phyloP scores from a whole-genome alignment of 306 rosid genomes.

The Corylus heterophylla region DNA sequence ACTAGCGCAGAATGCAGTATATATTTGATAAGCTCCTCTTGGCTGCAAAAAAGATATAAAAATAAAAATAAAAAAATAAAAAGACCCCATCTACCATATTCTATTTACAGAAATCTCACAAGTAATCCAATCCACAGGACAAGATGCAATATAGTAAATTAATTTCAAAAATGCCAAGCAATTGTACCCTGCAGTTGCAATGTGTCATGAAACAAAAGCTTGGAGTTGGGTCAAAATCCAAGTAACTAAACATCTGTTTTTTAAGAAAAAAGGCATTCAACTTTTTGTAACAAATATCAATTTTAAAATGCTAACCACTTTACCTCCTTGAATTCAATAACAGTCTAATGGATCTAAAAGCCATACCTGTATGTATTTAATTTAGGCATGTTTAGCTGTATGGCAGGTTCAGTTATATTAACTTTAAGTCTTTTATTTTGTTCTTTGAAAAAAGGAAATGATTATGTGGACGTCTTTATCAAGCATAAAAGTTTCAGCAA shows the following conservation, averaged over 20 bases:
- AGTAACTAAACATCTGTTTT: neutral
- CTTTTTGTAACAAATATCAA: neutral
- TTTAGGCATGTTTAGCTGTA: neutral
- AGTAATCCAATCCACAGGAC: neutral
- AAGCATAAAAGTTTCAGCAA: constrained; percentile 16
- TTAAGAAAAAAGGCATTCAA: neutral
- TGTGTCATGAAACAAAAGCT: neutral
- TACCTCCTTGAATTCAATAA: neutral
- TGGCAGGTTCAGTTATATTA: neutral
- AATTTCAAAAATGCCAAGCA: neutral
- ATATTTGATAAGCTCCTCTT: neutral
- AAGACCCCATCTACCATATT: neutral
- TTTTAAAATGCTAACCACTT: neutral
- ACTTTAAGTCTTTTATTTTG: neutral
- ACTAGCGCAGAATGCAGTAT: neutral
- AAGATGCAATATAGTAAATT: neutral
- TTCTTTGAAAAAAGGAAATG: neutral
- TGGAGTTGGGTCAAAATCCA: neutral
- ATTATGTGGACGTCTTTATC: neutral
- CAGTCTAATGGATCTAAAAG: neutral
- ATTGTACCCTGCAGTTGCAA: neutral
- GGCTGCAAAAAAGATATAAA: neutral
- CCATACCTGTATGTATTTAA: neutral
- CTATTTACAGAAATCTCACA: neutral
- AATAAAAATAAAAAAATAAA: neutral